phyloP scores from a whole-genome alignment of 176 grass and related monocot genomes.

The Saccharum spontaneum region DNA sequence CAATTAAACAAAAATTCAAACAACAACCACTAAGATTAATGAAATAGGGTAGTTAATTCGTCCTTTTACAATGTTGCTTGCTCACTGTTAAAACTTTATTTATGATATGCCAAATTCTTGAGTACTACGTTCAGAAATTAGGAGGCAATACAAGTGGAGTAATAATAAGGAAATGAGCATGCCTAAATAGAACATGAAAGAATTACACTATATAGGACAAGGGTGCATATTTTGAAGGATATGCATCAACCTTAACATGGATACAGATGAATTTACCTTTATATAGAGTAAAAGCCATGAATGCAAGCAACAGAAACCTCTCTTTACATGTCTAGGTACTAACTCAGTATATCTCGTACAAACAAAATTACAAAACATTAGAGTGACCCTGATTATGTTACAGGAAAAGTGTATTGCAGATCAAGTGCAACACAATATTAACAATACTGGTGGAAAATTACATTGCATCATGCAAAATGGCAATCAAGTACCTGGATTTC shows the following conservation, averaged over 20 bases:
- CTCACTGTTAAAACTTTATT: constrained; percentile 4
- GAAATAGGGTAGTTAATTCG: not conserved
- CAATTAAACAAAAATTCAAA: constrained; percentile 12
- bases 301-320: constrained; percentile 14
- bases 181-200: constrained; percentile 5
- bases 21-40: not conserved
- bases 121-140: not conserved
- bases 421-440: not conserved
- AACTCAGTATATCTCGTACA: not conserved
- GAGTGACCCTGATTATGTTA: not conserved
- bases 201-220: not conserved
- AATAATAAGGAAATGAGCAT: not conserved
- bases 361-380: not conserved
- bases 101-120: not conserved
- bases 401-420: not conserved
- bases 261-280: not conserved
- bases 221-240: not conserved
- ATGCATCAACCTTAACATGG: constrained; percentile 2
- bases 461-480: not conserved
- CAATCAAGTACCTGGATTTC: constrained; percentile 39
- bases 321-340: not conserved
- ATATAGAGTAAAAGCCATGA: not conserved
- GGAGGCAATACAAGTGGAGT: not conserved
- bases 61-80: constrained; percentile 1
- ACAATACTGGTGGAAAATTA: not conserved